phyloP scores from a whole-genome alignment of 2,329 filamentous ascomycete species.

The Cladophialophora psammophila region DNA sequence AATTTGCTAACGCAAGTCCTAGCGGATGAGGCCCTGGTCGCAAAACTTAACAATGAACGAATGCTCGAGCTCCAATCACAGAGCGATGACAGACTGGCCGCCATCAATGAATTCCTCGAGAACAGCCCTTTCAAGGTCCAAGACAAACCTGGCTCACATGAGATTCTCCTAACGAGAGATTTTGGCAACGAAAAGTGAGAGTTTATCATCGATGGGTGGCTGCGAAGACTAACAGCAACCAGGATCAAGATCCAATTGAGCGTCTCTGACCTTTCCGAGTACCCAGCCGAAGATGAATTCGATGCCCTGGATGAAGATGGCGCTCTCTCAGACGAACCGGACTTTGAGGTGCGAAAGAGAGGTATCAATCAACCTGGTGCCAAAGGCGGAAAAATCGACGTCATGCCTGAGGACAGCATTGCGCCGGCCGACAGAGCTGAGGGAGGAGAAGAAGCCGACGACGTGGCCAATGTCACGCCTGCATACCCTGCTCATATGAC shows the following conservation, averaged over 20 bases:
- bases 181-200: constrained; percentile 88
- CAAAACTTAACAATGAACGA: constrained; percentile 86
- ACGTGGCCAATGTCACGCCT: constrained; percentile 58
- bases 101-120: constrained; percentile 85
- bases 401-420: constrained; percentile 63
- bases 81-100: constrained; percentile 73
- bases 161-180: constrained; percentile 81
- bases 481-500: constrained; percentile 82
- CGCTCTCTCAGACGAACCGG: constrained; percentile 65
- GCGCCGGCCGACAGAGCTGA: constrained; percentile 65
- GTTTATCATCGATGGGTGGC: neutral
- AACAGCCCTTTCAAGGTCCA: constrained; percentile 81
- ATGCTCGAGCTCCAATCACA: constrained; percentile 83
- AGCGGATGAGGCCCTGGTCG: constrained; percentile 79
- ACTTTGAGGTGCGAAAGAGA: constrained; percentile 65
- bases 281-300: constrained; percentile 66
- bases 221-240: constrained; percentile 38
- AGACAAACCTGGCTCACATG: constrained; percentile 84
- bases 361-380: constrained; percentile 62
- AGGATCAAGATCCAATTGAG: constrained; percentile 84
- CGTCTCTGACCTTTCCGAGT: constrained; percentile 79
- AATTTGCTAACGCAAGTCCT: constrained; percentile 33
- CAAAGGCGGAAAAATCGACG: constrained; percentile 60
- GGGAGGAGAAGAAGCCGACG: constrained; percentile 61
- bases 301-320: constrained; percentile 55